Conservation (phyloP, 805 yeast genomes). For the Blastobotrys americana region DNA sequence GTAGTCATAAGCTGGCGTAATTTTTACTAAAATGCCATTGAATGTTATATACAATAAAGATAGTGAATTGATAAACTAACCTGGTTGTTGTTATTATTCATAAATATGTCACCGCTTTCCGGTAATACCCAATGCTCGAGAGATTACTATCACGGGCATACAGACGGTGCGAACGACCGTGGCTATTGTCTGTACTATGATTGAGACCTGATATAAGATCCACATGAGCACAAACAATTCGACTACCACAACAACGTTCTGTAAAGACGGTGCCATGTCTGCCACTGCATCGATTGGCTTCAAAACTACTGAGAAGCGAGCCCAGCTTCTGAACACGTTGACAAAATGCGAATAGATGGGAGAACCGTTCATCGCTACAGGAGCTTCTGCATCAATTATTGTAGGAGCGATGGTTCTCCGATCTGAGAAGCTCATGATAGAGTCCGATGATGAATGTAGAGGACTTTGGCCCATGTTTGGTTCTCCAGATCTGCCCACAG, state of each 20-base stretch:
- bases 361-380: neutral
- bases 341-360: conserved; percentile 10
- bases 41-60: too few species aligned
- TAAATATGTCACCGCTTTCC: neutral
- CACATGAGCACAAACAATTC: conserved; percentile 24
- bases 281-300: conserved; percentile 25
- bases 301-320: conserved; percentile 21
- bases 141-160: conserved; percentile 24
- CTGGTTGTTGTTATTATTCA: too few species aligned
- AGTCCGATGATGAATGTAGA: neutral
- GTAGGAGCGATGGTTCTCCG: conserved; percentile 5
- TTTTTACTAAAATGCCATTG: too few species aligned
- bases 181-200: conserved; percentile 24
- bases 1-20: too few species aligned
- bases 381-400: neutral
- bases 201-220: conserved; percentile 26
- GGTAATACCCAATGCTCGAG: conserved; percentile 18
- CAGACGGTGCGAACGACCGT: conserved; percentile 22
- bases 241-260: conserved; percentile 20
- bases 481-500: too few species aligned
- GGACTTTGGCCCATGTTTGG: neutral
- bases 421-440: neutral
- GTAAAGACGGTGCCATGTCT: conserved; percentile 20
- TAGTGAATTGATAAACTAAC: too few species aligned
- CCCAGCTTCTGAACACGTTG: conserved; percentile 16